Base-by-base conservation (phyloP, 2,329 filamentous ascomycete species). In the Geoglossum cookeanum region DNA sequence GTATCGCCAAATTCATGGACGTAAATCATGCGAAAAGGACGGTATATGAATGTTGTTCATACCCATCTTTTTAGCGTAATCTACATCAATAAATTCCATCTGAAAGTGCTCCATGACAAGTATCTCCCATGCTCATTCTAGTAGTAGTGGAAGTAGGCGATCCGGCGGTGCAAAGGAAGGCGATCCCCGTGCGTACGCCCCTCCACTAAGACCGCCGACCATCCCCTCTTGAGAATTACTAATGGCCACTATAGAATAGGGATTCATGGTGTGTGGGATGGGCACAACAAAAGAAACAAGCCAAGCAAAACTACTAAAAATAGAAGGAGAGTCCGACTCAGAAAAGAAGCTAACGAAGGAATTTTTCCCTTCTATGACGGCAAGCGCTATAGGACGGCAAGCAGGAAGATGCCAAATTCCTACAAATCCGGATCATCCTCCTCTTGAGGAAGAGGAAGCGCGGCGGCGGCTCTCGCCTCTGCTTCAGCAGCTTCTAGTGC, bases 361-460 rank as follows among this genome's bases (percentile, higher is more conserved):
- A 53, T 9, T 53, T 37, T 8, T 35, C 35, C 29, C 49, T 32
- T 53, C 49, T 53, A 53, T 53, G 29, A 53, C 49, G 37, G 49
- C 49, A 22, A 17, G 30, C 49, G 49, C 15, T 30, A 37, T 35
- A 35, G 30, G 22, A 37, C 49, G 49, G 49, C 29, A 53, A 33
- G 30, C 49, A 30, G 49, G 37, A 53, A 35, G 49, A 53, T 29
- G 5, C 11, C 30, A 4, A 9, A 37, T 35, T 6, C 33, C 15
- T 53, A 53, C 49, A 53, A 35, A 53, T 53, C 49, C 22, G 49
- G 13, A n/a, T n/a, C n/a, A 22, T 95, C 91, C 64, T 94, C 87
- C 80, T 97, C 92, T 68, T 89, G 90, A 64, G 92, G 92, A 67
- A 98, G 87, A 67, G 92, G 89, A 81, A 85, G 81, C 62, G 78